A percentile compares a stretch with the other conserved stretches of the same genome.
Evolutionary conservation across 805 yeast genomes (phyloP).

Genomic region (Pichia pseudocactophila): DNA sequence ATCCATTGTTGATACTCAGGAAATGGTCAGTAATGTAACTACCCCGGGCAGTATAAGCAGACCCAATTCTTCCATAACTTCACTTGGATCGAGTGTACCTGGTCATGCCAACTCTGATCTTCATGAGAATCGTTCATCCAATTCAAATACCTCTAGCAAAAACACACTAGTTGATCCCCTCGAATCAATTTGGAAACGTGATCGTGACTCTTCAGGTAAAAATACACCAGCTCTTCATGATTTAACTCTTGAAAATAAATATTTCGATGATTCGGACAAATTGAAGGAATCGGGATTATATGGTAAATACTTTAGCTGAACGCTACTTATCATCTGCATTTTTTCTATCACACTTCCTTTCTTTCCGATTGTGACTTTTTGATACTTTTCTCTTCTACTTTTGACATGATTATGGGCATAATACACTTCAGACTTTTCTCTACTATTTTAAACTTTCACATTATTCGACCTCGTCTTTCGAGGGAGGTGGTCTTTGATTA

Average conservation of each 20-base stretch:
- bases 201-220: neutral
- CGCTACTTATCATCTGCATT: neutral
- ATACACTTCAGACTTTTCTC: no score
- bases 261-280: slow-evolving; percentile 1
- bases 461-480: no score
- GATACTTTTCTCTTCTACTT: neutral
- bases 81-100: slow-evolving; percentile 3
- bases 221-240: neutral
- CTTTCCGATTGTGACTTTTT: no score
- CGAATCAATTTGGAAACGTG: slow-evolving; percentile 15
- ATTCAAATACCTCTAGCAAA: neutral
- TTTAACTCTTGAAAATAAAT: neutral
- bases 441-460: no score
- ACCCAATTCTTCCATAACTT: slow-evolving; percentile 3
- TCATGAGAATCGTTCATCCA: neutral
- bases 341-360: neutral
- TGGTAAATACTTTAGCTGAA: slow-evolving; percentile 6
- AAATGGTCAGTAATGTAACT: neutral
- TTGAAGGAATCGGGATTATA: slow-evolving; percentile 3
- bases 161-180: slow-evolving; percentile 13
- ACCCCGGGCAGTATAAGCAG: slow-evolving; percentile 3
- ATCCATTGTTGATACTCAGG: neutral
- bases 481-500: no score
- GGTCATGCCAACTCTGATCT: neutral
- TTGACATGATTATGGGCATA: neutral